These are phyloP conservation scores for Sporothrix protearum DNA, from an alignment of 2,329 filamentous ascomycete genomes.

Conservation along the genomic window DNA sequence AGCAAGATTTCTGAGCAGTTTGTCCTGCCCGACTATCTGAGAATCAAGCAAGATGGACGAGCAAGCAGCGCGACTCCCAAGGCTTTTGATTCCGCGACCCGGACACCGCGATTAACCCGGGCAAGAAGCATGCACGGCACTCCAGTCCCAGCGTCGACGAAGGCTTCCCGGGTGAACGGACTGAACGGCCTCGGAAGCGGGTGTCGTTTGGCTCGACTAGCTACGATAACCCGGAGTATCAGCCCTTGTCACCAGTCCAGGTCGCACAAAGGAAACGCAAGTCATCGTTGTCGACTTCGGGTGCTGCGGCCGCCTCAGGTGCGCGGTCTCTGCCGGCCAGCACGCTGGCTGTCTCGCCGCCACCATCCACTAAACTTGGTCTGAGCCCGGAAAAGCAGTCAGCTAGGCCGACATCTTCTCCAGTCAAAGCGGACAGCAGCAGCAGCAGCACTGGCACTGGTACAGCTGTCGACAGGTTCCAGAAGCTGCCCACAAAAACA, in stretches of 20 bases:
- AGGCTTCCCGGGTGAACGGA: not conserved
- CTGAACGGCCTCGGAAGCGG: conserved; percentile 1
- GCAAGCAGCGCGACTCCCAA: not conserved
- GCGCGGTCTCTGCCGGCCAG: not conserved
- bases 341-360: not conserved
- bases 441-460: not conserved
- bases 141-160: not conserved
- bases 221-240: not conserved
- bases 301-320: not conserved
- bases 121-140: not conserved
- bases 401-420: not conserved
- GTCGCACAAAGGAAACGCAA: not conserved
- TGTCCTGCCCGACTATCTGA: not conserved
- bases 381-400: not conserved
- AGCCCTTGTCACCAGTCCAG: not conserved
- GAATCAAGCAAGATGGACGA: not conserved
- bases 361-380: not conserved
- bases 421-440: not conserved
- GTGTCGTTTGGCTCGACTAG: not conserved
- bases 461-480: not conserved
- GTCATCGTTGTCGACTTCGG: not conserved
- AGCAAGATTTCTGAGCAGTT: not conserved
- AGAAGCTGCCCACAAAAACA: not conserved
- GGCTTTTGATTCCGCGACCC: not conserved
- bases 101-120: not conserved